Conservation (phyloP, 345 rosid species). For the Cardamine resedifolia region DNA sequence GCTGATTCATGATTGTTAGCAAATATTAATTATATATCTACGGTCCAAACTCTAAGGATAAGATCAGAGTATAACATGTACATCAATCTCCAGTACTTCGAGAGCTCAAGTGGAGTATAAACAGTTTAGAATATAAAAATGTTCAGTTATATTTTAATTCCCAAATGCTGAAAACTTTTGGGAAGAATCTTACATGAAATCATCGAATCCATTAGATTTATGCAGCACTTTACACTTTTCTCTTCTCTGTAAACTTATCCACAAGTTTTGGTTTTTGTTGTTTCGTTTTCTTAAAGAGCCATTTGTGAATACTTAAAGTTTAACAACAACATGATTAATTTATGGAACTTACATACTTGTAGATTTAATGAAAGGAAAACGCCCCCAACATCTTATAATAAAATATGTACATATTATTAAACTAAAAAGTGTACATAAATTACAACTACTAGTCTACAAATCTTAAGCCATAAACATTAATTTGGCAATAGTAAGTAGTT, state of each 20-base stretch:
- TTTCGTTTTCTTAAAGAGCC: slow-evolving; percentile 37
- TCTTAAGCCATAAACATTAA: not conserved
- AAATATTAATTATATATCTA: not conserved
- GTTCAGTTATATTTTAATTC: slow-evolving; percentile 1
- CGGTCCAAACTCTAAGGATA: slow-evolving; percentile 14
- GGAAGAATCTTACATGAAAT: slow-evolving; percentile 35
- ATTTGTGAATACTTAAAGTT: slow-evolving; percentile 29
- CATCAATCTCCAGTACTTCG: slow-evolving; percentile 29
- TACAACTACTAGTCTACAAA: not conserved
- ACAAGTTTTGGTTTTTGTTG: slow-evolving; percentile 29
- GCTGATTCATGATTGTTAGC: slow-evolving; percentile 18
- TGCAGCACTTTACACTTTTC: slow-evolving; percentile 33
- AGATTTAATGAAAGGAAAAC: not conserved
- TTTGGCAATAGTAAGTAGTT: not conserved
- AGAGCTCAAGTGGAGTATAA: slow-evolving; percentile 26
- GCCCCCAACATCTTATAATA: slow-evolving; percentile 9
- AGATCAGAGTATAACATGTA: slow-evolving; percentile 17
- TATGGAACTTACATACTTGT: not conserved
- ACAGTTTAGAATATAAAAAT: slow-evolving; percentile 2
- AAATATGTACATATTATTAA: not conserved
- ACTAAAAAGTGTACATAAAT: slow-evolving; percentile 22
- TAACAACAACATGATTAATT: slow-evolving; percentile 3
- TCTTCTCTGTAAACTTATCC: slow-evolving; percentile 28
- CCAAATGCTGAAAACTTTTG: not conserved
- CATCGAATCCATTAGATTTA: slow-evolving; percentile 35